Conservation (phyloP, 345 rosid genomes). For the Microthlaspi erraticum region DNA sequence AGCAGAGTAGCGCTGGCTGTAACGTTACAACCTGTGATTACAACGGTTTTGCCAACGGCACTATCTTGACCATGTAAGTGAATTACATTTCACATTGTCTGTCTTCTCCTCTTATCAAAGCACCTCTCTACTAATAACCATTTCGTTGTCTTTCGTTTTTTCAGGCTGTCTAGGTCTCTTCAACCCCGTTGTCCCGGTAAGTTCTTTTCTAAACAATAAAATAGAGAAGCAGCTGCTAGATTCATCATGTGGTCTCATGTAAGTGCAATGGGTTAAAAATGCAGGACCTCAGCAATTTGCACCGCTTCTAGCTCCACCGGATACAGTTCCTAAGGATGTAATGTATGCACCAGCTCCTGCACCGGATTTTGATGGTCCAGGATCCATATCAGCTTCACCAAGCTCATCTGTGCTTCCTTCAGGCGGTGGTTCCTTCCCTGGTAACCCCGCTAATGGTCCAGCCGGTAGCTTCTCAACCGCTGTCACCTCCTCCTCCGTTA, state of each 20-base stretch:
- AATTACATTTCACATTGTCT: background rate
- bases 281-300: constrained; percentile 89
- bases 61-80: constrained; percentile 73
- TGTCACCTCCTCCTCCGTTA: constrained; percentile 37
- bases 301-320: constrained; percentile 81
- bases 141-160: constrained; percentile 17
- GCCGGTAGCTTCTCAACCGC: constrained; percentile 63
- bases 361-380: constrained; percentile 45
- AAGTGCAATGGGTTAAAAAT: constrained; percentile 17
- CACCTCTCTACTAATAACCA: background rate
- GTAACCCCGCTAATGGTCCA: constrained; percentile 70
- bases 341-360: constrained; percentile 66
- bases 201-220: background rate
- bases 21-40: constrained; percentile 81
- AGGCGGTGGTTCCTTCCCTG: constrained; percentile 59
- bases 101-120: background rate
- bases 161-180: constrained; percentile 79
- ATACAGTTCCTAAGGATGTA: constrained; percentile 56
- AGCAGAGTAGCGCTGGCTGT: constrained; percentile 88
- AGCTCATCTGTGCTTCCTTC: constrained; percentile 59
- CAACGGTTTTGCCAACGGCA: constrained; percentile 77
- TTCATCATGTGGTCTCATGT: background rate
- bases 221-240: background rate
- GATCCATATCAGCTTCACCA: constrained; percentile 54
- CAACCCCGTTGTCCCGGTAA: constrained; percentile 97